Conservation (phyloP, 176 grass and related monocot species). For the Phoenix roebelenii region DNA sequence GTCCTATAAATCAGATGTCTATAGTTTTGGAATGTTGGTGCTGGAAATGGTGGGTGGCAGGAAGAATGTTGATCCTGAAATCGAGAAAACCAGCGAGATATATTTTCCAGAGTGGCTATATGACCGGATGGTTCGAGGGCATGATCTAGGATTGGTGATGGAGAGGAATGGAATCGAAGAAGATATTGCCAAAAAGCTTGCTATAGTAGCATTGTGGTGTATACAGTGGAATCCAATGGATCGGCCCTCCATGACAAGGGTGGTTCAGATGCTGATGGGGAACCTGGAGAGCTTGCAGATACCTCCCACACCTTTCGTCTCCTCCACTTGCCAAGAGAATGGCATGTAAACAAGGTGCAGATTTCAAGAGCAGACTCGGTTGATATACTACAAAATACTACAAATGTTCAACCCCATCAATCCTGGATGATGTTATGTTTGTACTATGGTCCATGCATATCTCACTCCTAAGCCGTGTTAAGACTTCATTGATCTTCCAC, state of each 20-base stretch:
- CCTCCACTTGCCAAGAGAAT: not conserved
- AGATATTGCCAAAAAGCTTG: conserved; percentile 19
- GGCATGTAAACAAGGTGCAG: too few species aligned
- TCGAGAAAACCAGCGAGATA: conserved; percentile 12
- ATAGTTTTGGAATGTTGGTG: conserved; percentile 38
- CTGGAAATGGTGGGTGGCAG: conserved; percentile 46
- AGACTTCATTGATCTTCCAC: too few species aligned
- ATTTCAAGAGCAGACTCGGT: too few species aligned
- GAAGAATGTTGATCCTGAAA: conserved; percentile 38
- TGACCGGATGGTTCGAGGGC: not conserved
- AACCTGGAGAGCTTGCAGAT: conserved; percentile 32
- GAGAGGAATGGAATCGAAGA: conserved; percentile 10
- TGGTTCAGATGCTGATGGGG: conserved; percentile 50
- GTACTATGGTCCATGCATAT: too few species aligned
- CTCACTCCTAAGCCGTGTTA: too few species aligned
- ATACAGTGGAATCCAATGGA: conserved; percentile 53
- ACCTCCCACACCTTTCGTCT: conserved; percentile 40
- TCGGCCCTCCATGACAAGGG: conserved; percentile 43
- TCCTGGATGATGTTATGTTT: too few species aligned
- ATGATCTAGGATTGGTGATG: conserved; percentile 6
- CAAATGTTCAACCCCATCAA: too few species aligned
- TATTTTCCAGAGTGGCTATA: conserved; percentile 47
- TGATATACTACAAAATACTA: too few species aligned
- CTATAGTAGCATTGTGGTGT: conserved; percentile 49
- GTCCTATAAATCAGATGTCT: conserved; percentile 47